These are phyloP conservation scores for Penicillium aurantiogriseum DNA, from an alignment of 2,329 filamentous ascomycete genomes.

Conservation along the genomic window DNA sequence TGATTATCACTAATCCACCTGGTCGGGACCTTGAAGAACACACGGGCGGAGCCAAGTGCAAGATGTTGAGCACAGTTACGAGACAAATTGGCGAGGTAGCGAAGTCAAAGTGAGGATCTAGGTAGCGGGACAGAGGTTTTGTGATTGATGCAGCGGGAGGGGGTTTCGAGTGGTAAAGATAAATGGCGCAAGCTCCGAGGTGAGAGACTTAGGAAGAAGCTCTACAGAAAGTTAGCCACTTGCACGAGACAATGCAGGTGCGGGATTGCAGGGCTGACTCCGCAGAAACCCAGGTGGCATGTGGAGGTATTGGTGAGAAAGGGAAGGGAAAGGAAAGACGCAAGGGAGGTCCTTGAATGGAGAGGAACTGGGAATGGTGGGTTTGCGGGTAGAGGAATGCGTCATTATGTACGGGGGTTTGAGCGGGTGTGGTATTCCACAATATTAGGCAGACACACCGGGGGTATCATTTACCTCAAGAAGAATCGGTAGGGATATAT, in stretches of 20 bases:
- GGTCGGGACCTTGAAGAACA: background rate
- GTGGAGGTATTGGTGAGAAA: conserved; percentile 23
- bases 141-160: background rate
- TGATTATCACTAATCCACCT: background rate
- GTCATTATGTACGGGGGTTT: conserved; percentile 36
- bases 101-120: background rate
- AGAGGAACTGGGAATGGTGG: conserved; percentile 21
- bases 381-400: conserved; percentile 32
- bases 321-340: conserved; percentile 14
- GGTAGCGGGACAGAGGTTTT: background rate
- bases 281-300: conserved; percentile 20
- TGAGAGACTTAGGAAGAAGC: conserved; percentile 11
- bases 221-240: conserved; percentile 21
- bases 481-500: background rate
- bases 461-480: background rate
- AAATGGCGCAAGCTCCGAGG: conserved; percentile 1
- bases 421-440: conserved; percentile 13
- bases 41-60: background rate
- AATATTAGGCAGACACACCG: background rate
- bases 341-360: conserved; percentile 20
- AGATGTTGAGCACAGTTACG: background rate
- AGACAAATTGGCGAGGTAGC: background rate
- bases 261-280: conserved; percentile 17
- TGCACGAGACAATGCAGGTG: conserved; percentile 9
- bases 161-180: background rate